A percentile compares a stretch with the other conserved stretches of the same genome.
Evolutionary conservation across 2,329 filamentous ascomycete species (phyloP).

Genomic region (Stagonosporopsis vannaccii): DNA sequence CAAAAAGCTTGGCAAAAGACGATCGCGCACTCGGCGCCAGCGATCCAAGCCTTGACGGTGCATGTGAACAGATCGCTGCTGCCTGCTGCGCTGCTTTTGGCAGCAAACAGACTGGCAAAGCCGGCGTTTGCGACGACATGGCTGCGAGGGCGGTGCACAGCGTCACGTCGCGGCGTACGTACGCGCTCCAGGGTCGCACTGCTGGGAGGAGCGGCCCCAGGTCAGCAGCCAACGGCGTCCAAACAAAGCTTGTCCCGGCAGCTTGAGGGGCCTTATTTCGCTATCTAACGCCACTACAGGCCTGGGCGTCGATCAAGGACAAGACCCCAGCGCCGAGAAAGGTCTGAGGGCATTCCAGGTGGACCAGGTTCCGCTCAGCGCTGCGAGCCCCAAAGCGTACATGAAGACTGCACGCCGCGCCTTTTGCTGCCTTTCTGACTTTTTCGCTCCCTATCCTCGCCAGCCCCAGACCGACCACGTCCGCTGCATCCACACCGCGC

Average conservation of each 20-base stretch:
- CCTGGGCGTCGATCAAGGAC: constrained; percentile 46
- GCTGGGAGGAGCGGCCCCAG: constrained; percentile 26
- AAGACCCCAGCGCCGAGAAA: constrained; percentile 41
- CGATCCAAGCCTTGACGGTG: constrained; percentile 16
- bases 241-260: constrained; percentile 49
- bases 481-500: constrained; percentile 8
- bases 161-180: constrained; percentile 18
- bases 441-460: constrained; percentile 18
- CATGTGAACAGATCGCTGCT: constrained; percentile 17
- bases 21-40: constrained; percentile 32
- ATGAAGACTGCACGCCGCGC: constrained; percentile 35
- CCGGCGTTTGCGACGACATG: not conserved
- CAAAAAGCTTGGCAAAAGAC: constrained; percentile 35
- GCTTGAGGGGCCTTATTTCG: constrained; percentile 44
- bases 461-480: constrained; percentile 3
- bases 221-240: constrained; percentile 43
- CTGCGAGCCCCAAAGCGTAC: constrained; percentile 25
- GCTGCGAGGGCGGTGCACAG: constrained; percentile 1
- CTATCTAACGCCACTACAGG: constrained; percentile 47
- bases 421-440: constrained; percentile 24
- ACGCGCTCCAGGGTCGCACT: constrained; percentile 17
- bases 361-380: constrained; percentile 12
- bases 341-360: constrained; percentile 35
- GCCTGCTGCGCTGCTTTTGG: not conserved
- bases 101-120: not conserved